phyloP scores from a whole-genome alignment of 345 rosid species.

The Salix arbutifolia region DNA sequence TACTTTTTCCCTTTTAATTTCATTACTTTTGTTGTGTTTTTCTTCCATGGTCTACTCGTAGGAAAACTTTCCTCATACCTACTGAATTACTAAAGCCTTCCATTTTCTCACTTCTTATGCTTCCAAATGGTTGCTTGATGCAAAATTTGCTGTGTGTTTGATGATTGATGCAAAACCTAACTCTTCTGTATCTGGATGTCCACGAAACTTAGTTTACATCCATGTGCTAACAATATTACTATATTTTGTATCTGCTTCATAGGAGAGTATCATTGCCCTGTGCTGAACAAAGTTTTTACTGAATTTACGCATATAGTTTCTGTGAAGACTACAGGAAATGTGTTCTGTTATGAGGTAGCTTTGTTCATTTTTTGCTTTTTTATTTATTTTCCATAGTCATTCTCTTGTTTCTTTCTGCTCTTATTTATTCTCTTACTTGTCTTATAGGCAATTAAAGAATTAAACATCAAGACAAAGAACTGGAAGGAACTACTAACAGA shows the following conservation, averaged over 20 bases:
- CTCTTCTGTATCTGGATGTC: not conserved
- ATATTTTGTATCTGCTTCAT: slow-evolving; percentile 16
- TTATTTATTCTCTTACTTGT: not conserved
- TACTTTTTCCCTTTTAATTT: not conserved
- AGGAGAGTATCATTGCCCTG: slow-evolving; percentile 92
- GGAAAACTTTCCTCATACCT: not conserved
- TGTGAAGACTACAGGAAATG: slow-evolving; percentile 84
- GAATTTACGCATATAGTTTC: slow-evolving; percentile 90
- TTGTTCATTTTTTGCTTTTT: slow-evolving; percentile 10
- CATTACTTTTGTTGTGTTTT: not conserved
- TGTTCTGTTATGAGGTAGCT: slow-evolving; percentile 78
- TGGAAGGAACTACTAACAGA: slow-evolving; percentile 92
- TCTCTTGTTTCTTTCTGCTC: slow-evolving; percentile 7
- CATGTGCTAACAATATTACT: slow-evolving; percentile 3
- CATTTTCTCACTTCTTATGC: not conserved
- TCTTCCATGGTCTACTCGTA: not conserved
- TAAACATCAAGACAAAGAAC: slow-evolving; percentile 86
- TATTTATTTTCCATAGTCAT: not conserved
- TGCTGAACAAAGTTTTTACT: slow-evolving; percentile 86
- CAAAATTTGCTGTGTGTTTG: not conserved
- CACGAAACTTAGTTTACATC: slow-evolving; percentile 1
- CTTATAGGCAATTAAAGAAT: slow-evolving; percentile 76
- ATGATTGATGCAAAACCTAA: not conserved
- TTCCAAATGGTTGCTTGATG: not conserved
- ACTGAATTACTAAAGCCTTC: not conserved